Evolutionary conservation across 1,284 basidiomycete genomes (phyloP).

Genomic region (Fomitopsis pinicola): DNA sequence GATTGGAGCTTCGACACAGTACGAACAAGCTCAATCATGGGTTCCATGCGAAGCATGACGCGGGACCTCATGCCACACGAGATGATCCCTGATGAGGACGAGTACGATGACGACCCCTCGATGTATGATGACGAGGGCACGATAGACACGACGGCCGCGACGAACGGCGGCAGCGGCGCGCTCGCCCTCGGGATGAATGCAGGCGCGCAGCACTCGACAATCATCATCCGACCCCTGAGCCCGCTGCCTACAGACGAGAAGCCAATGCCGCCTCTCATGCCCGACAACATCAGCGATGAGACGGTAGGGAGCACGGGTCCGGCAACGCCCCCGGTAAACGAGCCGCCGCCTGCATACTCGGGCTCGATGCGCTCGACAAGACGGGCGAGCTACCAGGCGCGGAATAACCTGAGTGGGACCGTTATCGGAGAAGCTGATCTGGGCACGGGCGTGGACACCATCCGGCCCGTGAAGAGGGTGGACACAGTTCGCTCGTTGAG

Average conservation of each 20-base stretch:
- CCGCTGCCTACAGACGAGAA: constrained; percentile 29
- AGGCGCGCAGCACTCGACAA: constrained; percentile 62
- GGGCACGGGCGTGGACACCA: constrained; percentile 82
- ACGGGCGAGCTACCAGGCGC: constrained; percentile 70
- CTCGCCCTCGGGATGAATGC: constrained; percentile 47
- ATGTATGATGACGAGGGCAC: constrained; percentile 34
- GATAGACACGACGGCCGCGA: constrained; percentile 53
- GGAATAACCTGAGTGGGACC: constrained; percentile 68
- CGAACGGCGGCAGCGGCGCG: constrained; percentile 62
- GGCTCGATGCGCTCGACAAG: constrained; percentile 39
- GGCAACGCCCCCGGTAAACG: constrained; percentile 27
- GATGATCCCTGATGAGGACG: constrained; percentile 46
- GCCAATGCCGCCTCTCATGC: constrained; percentile 39
- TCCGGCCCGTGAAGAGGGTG: constrained; percentile 89
- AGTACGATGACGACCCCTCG: constrained; percentile 43
- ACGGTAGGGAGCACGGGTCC: constrained; percentile 23
- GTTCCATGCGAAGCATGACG: constrained; percentile 64
- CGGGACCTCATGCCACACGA: constrained; percentile 59
- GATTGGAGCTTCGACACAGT: constrained; percentile 97
- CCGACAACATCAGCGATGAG: constrained; percentile 34
- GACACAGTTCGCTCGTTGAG: constrained; percentile 77
- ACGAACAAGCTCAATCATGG: constrained; percentile 68
- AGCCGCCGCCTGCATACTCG: constrained; percentile 33
- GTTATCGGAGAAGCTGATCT: constrained; percentile 77
- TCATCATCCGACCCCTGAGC: constrained; percentile 52